Conservation (phyloP, 768 basidiomycete genomes). For the Mycena galopus region DNA sequence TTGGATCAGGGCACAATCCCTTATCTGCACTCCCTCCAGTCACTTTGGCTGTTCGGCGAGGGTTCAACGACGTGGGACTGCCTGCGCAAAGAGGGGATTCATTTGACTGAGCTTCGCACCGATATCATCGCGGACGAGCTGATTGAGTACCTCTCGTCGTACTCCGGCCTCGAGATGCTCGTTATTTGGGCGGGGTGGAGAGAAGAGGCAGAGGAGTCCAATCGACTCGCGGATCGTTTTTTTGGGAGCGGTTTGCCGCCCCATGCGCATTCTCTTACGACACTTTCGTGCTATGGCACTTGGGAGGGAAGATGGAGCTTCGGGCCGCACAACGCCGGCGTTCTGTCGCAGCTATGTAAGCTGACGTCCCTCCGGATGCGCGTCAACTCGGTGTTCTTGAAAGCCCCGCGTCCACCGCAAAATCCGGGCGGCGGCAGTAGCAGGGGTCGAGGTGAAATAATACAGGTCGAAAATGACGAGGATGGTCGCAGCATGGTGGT, state of each 20-base stretch:
- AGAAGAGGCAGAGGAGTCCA: neutral
- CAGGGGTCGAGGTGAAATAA: neutral
- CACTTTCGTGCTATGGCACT: neutral
- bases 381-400: constrained; percentile 3
- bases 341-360: neutral
- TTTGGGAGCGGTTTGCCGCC: constrained; percentile 3
- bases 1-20: neutral
- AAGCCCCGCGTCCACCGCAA: neutral
- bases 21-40: neutral
- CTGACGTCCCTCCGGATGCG: constrained; percentile 7
- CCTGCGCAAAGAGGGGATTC: neutral
- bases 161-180: constrained; percentile 4
- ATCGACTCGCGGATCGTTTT: constrained; percentile 4
- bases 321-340: neutral
- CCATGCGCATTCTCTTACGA: constrained; percentile 3
- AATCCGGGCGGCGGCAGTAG: neutral
- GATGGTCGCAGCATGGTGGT: neutral
- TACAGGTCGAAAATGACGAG: neutral
- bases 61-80: neutral
- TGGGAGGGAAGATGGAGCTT: constrained; percentile 17
- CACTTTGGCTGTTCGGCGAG: neutral
- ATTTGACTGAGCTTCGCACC: neutral
- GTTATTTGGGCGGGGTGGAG: neutral
- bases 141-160: neutral
- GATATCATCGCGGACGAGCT: neutral